phyloP scores from a whole-genome alignment of 768 basidiomycete genomes.

The Hirschioporus abietinus region DNA sequence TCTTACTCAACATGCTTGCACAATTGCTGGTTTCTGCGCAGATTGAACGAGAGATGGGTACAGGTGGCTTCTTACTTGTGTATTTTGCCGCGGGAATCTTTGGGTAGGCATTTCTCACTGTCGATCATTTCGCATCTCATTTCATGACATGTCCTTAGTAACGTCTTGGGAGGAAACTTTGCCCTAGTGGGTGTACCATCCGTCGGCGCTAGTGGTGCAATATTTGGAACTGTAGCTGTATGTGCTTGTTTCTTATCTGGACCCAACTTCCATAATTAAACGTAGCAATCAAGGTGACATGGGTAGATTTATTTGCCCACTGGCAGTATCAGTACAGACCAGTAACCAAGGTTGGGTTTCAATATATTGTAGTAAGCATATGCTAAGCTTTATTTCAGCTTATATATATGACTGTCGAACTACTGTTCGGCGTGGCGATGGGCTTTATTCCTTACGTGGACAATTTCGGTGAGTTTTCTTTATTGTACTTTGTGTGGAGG shows the following conservation, averaged over 20 bases:
- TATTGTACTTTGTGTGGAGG: constrained; percentile 2
- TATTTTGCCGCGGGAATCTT: constrained; percentile 93
- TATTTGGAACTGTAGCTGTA: constrained; percentile 83
- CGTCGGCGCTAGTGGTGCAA: constrained; percentile 88
- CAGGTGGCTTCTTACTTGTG: constrained; percentile 74
- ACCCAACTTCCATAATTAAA: not conserved
- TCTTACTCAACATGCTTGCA: constrained; percentile 84
- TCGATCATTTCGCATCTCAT: not conserved
- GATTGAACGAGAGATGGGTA: constrained; percentile 92
- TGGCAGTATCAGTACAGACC: constrained; percentile 89
- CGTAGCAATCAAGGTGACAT: constrained; percentile 45
- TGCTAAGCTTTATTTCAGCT: constrained; percentile 41
- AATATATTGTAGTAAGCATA: not conserved
- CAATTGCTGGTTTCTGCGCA: constrained; percentile 75
- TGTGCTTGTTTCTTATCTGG: constrained; percentile 17
- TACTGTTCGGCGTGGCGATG: constrained; percentile 80
- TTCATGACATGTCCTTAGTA: constrained; percentile 34
- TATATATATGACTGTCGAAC: constrained; percentile 77
- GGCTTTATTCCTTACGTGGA: constrained; percentile 87
- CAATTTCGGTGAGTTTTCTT: constrained; percentile 63
- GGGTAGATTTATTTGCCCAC: constrained; percentile 88
- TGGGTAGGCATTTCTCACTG: constrained; percentile 46
- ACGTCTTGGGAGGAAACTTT: constrained; percentile 91
- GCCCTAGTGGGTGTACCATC: constrained; percentile 83
- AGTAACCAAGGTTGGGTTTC: constrained; percentile 55